Evolutionary conservation across 768 basidiomycete genomes (phyloP).

Genomic region (Tephrocybe sp.): DNA sequence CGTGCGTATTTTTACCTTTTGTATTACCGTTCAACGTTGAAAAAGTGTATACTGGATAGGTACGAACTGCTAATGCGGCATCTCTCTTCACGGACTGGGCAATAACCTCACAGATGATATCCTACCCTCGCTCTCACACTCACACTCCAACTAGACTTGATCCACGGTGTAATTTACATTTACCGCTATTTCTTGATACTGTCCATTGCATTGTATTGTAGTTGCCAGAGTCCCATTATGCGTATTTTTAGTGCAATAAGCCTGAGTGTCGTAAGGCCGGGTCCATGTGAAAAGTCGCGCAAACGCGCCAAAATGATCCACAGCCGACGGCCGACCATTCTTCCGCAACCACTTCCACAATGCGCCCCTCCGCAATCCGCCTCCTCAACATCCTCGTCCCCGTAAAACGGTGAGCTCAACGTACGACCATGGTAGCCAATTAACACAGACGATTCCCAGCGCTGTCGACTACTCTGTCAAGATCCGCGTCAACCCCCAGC

Average conservation of each 20-base stretch:
- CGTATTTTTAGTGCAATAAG: not conserved
- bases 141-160: not conserved
- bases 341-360: slow-evolving; percentile 27
- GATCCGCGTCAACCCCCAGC: slow-evolving; percentile 93
- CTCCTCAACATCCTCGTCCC: slow-evolving; percentile 91
- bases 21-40: not conserved
- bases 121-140: not conserved
- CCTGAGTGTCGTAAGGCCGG: not conserved
- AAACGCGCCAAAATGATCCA: slow-evolving; percentile 13
- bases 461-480: slow-evolving; percentile 98
- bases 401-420: slow-evolving; percentile 69
- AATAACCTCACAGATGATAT: slow-evolving; percentile 8
- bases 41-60: slow-evolving; percentile 21
- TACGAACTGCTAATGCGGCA: slow-evolving; percentile 57
- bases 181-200: not conserved
- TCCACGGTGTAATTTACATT: not conserved
- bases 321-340: slow-evolving; percentile 15
- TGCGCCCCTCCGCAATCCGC: slow-evolving; percentile 72
- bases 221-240: not conserved
- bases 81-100: slow-evolving; percentile 34
- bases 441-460: slow-evolving; percentile 34
- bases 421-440: not conserved
- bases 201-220: not conserved
- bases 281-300: slow-evolving; percentile 17
- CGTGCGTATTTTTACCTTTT: slow-evolving; percentile 45